phyloP scores from a whole-genome alignment of 2,329 filamentous ascomycete species.

The Scedosporium apiospermum region DNA sequence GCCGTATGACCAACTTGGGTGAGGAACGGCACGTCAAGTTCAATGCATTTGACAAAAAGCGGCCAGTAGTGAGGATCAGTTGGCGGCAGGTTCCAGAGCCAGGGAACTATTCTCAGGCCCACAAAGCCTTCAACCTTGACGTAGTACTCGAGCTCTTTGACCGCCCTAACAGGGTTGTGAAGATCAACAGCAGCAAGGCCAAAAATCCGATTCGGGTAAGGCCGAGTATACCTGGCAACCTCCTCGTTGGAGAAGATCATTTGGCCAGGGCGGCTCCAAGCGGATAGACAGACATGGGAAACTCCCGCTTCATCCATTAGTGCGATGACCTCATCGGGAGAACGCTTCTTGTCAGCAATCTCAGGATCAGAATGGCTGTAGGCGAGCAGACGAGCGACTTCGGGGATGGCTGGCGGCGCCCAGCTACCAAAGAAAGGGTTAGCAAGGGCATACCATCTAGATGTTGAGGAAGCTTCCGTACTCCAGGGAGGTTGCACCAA shows the following conservation, averaged over 20 bases:
- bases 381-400: constrained; percentile 6
- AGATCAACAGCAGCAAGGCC: constrained; percentile 8
- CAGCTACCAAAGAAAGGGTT: no score
- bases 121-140: constrained; percentile 9
- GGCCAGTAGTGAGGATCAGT: constrained; percentile 10
- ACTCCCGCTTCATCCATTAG: constrained; percentile 10
- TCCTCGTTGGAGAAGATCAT: constrained; percentile 9
- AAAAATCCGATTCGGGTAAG: constrained; percentile 9
- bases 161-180: constrained; percentile 7
- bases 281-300: constrained; percentile 8
- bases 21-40: constrained; percentile 10
- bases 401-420: no score
- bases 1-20: constrained; percentile 10
- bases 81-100: constrained; percentile 9
- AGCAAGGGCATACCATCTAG: no score
- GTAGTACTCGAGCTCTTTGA: constrained; percentile 9
- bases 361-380: constrained; percentile 8
- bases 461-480: no score
- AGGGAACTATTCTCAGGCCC: constrained; percentile 8
- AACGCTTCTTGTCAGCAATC: background rate
- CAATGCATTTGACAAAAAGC: constrained; percentile 10
- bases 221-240: constrained; percentile 8
- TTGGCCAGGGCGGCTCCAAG: constrained; percentile 8
- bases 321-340: constrained; percentile 8
- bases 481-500: no score